These are phyloP conservation scores for Fusarium sp. DNA, from an alignment of 2,329 filamentous ascomycete species.

Conservation along the genomic window DNA sequence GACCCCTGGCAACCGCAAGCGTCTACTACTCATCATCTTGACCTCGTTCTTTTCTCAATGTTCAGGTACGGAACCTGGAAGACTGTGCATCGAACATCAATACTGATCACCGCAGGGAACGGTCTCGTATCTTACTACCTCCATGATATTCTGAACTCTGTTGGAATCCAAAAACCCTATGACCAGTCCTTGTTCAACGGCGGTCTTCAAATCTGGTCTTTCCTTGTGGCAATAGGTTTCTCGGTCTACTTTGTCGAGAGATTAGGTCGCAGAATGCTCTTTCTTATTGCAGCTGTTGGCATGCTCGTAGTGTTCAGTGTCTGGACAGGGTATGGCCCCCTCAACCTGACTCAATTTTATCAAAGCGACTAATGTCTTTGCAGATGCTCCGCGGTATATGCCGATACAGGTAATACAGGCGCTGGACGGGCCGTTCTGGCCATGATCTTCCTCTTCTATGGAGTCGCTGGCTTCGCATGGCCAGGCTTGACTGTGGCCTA, in stretches of 20 bases:
- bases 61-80: not conserved
- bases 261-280: slow-evolving; percentile 34
- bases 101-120: slow-evolving; percentile 12
- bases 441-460: slow-evolving; percentile 42
- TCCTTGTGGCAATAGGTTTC: slow-evolving; percentile 29
- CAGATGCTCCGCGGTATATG: slow-evolving; percentile 33
- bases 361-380: not conserved
- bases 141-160: slow-evolving; percentile 28
- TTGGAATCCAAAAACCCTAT: slow-evolving; percentile 27
- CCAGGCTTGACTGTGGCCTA: slow-evolving; percentile 36
- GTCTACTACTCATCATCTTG: slow-evolving; percentile 28
- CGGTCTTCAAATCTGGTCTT: slow-evolving; percentile 38
- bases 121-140: slow-evolving; percentile 36
- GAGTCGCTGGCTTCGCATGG: slow-evolving; percentile 32
- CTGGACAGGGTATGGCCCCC: slow-evolving; percentile 19
- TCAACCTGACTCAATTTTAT: not conserved
- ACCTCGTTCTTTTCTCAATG: slow-evolving; percentile 34
- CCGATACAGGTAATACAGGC: slow-evolving; percentile 26
- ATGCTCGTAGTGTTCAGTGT: slow-evolving; percentile 38
- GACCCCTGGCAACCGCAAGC: slow-evolving; percentile 36
- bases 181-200: slow-evolving; percentile 10
- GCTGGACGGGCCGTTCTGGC: slow-evolving; percentile 36
- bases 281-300: slow-evolving; percentile 32
- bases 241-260: slow-evolving; percentile 38
- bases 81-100: not conserved